phyloP scores from a whole-genome alignment of 495 filamentous ascomycete genomes.

The Penicillium maclennaniae region DNA sequence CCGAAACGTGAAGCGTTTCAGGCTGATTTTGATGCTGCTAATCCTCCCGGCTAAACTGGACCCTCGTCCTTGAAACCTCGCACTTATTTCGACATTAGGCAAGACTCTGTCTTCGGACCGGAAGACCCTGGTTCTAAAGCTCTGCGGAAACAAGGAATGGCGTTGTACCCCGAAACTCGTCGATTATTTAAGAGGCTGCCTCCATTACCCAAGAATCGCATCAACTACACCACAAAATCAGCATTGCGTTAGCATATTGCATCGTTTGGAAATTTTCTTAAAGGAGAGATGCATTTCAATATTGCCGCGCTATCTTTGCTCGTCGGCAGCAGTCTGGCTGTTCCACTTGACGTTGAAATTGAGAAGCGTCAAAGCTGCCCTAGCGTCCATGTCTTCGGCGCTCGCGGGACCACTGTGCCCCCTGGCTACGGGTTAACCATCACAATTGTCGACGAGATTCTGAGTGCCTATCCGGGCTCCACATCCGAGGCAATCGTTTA shows the following conservation, averaged over 20 bases:
- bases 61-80: neutral
- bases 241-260: no score
- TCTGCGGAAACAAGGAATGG: neutral
- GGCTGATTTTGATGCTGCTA: neutral
- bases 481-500: conserved; percentile 55
- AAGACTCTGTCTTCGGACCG: neutral
- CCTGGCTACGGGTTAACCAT: conserved; percentile 50
- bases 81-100: neutral
- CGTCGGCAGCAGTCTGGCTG: conserved; percentile 16
- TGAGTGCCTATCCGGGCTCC: conserved; percentile 45
- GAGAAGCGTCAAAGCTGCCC: conserved; percentile 38
- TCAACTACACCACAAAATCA: no score
- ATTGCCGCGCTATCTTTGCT: conserved; percentile 6
- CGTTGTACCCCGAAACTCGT: no score
- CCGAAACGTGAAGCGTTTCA: conserved; percentile 6
- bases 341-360: conserved; percentile 12
- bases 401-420: conserved; percentile 58
- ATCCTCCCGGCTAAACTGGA: neutral
- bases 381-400: conserved; percentile 57
- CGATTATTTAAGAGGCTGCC: no score
- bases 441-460: conserved; percentile 48
- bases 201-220: no score
- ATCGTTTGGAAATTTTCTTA: neutral
- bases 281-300: conserved; percentile 8
- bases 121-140: neutral